Base-by-base conservation (phyloP, 805 yeast species). In the Myxozyma vanderwaltii region DNA sequence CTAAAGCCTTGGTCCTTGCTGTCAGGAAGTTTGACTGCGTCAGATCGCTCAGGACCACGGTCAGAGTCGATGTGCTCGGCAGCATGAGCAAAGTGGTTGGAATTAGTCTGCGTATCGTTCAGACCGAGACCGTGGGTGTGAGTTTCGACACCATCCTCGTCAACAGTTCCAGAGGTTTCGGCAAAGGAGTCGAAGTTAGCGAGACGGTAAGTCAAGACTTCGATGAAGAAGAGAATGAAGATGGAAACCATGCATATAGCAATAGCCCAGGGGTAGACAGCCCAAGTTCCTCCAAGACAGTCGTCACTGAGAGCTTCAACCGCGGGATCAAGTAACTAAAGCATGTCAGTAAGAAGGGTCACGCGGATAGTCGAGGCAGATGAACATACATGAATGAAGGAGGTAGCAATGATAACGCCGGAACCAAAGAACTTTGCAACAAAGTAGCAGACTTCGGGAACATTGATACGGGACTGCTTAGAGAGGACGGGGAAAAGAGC, bases 341-440 rank as follows among this genome's bases (percentile, higher is more conserved):
- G 6, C 19, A 24, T 2, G 17, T 45, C 36, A 44, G 48, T 27
- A 2, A 12, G 7, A 7, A 12, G 35, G 21, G n/a, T n/a, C 15
- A n/a, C 36, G 12, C 13, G 31, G 13, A 26, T 15, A 27, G 15
- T 86, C 74, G 57, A 86, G 72, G 26, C 17, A 23, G 27, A 23
- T 3, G 49, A 7, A 15, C 59, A 26, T 51, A 56, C 58, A 73
- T 86, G 92, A 59, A 86, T 80, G 66, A 85, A 87, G 0, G 90
- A 89, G 6, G 92, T 86, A 10, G 91, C 87, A 2, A 86, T 76
- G 66, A 86, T 86, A 47, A 86, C 91, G 53, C 92, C 92, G 3
- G 89, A 80, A 66, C 92, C 92, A 51, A 68, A 68, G 58, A 66
- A 68, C 40, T 64, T 63, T 24, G 64, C 63, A 29, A 64, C 31